Base-by-base conservation (phyloP, 2,329 filamentous ascomycete genomes). In the Cladosporium cucumerinum region DNA sequence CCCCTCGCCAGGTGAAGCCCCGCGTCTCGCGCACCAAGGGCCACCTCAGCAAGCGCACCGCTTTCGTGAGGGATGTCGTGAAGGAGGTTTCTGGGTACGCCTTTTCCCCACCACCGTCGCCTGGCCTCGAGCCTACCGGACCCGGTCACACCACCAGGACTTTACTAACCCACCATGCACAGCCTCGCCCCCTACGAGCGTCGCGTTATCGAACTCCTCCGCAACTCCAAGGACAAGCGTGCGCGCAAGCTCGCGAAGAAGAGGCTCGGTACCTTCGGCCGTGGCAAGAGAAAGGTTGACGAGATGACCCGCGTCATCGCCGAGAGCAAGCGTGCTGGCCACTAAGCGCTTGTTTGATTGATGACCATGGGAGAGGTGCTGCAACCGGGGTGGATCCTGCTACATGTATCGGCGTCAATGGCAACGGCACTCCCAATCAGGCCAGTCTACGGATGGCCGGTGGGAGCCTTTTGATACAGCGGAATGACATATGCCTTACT, bases 211-310 rank as follows among this genome's bases (percentile, higher is more conserved):
- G 95, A 99, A 88, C 86, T 99, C 81, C 90, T 99, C 84, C 92
- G 95, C 78, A 99, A 99, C 91, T 90, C 87, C 86, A 96, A 96
- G 87, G 95, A 99, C 85, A 98, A 98, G 92, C 92, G 94, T 84
- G 94, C 94, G 78, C 89, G 94, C 77, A 97, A 97, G 90, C 91
- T 97, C 79, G 94, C 94, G 78, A 98, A 98, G 93, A 97, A 96
- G 91, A 89, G 94, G 83, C 93, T 99, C 86, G 95, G 95, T 81
- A 98, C 95, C 76, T 98, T 98, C 84, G 91, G 92, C 79, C 94
- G 95, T 82, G 94, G 94, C 79, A 99, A 99, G 94, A 89, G 87
- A 82, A 99, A 99, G 94, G 95, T 99, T 75, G 95, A 99, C 81
- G 94, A 98, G 86, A 92, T 99, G 85, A 92, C 93, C 85, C 89